phyloP scores from a whole-genome alignment of 345 rosid species.

The Pseudoturritis turrita region DNA sequence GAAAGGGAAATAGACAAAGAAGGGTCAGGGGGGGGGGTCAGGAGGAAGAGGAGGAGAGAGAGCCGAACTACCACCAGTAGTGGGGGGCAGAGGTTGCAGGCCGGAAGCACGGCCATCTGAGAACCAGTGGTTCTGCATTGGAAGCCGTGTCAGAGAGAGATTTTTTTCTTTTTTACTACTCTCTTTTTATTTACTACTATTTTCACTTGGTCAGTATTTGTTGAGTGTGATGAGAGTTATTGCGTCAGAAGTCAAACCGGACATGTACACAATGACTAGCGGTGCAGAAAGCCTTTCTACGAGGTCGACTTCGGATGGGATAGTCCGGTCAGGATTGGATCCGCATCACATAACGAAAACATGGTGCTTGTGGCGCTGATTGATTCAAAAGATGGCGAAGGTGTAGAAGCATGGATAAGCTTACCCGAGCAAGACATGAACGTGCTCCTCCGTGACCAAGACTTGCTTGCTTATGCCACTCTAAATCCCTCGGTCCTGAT shows the following conservation, averaged over 20 bases:
- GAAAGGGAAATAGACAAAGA: too few relatives aligned
- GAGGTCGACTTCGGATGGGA: conserved; percentile 55
- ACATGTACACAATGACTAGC: conserved; percentile 31
- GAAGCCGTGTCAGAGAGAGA: too few relatives aligned
- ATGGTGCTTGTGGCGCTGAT: background rate
- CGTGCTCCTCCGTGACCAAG: conserved; percentile 34
- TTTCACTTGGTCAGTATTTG: background rate
- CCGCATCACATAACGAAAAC: background rate
- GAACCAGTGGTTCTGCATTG: too few relatives aligned
- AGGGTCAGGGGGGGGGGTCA: too few relatives aligned
- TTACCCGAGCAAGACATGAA: conserved; percentile 39
- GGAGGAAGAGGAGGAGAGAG: too few relatives aligned
- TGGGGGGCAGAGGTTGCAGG: too few relatives aligned
- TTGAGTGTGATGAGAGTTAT: background rate
- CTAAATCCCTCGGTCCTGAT: conserved; percentile 28
- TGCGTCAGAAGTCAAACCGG: background rate
- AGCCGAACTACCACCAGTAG: too few relatives aligned
- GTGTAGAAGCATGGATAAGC: conserved; percentile 50
- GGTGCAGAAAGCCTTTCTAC: conserved; percentile 40
- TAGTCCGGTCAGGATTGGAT: conserved; percentile 37
- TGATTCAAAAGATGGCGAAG: conserved; percentile 36
- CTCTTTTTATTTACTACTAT: too few relatives aligned
- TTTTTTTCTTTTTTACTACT: too few relatives aligned
- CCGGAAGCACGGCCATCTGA: too few relatives aligned
- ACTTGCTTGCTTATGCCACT: conserved; percentile 36